Base-by-base conservation (phyloP, 2,329 filamentous ascomycete genomes). In the Rhytidhysteron rufulum region DNA sequence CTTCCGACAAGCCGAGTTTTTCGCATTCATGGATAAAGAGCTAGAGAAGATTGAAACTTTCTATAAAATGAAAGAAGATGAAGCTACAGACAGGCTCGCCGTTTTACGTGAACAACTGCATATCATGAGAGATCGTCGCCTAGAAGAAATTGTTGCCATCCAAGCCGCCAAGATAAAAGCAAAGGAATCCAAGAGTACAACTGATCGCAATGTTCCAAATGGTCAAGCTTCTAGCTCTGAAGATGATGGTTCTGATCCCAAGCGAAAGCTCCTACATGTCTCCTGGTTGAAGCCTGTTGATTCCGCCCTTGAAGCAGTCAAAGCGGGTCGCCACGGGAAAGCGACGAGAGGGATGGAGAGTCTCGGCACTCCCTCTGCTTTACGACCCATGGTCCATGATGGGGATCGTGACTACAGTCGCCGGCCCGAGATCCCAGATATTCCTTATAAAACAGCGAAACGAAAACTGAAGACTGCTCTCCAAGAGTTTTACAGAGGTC, bases 11-110 rank as follows among this genome's bases (percentile, higher is more conserved):
- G 78, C 77, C n/a, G 87, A 95, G 11, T 97, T 98, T 59, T 91
- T 90, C 62, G 68, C 73, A 0, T 98, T 93, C 56, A 71, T 98
- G 39, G 88, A 96, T 53, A 71, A 71, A 8, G 86, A 98, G 66
- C 72, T 98, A 11, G 75, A 83, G n/a, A 98, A 97, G 67, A 88
- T 98, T 9, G 90, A 98, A 60, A 68, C 73, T 0, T 98, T 98
- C 58, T 97, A 97, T 70, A 82, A 80, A 52, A 70, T 80, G 50
- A 96, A 96, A 60, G 93, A 98, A 60, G 78, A 86, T 20, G 88
- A 96, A 59, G 88, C 91, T 0, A 85, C 81, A 0, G 71, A 83
- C 40, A 80, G 90, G 2, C 70, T 96, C 18, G 69, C 72, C 1
- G 63, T 85, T 4, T 72, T 98, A 34, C 80, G 86, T 31, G 81